A percentile compares a stretch with the other conserved stretches of the same genome.
Evolutionary conservation across 2,329 filamentous ascomycete species (phyloP).

Genomic region (Amauroascus niger): DNA sequence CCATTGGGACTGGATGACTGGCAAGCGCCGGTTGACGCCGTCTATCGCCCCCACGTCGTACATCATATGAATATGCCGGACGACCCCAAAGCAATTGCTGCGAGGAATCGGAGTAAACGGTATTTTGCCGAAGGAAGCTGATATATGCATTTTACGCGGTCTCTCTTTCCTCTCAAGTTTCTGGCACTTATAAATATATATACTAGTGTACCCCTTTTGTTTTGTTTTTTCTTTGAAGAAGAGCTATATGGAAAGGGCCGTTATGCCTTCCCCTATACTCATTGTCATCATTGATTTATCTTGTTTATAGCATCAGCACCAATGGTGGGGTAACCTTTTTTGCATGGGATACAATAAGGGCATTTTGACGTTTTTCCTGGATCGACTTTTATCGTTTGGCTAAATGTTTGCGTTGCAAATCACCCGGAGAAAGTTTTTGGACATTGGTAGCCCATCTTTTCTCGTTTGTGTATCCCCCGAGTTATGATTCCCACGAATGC

Average conservation of each 20-base stretch:
- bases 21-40: constrained; percentile 81
- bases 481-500: background rate
- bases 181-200: background rate
- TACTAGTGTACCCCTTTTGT: background rate
- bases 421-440: background rate
- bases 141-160: background rate
- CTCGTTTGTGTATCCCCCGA: background rate
- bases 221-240: too few relatives aligned
- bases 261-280: background rate
- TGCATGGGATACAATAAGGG: constrained; percentile 2
- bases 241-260: too few relatives aligned
- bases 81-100: constrained; percentile 60
- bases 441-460: background rate
- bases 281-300: background rate
- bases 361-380: background rate
- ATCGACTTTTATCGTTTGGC: background rate
- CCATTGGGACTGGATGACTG: constrained; percentile 82
- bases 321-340: background rate
- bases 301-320: constrained; percentile 2
- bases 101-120: constrained; percentile 56
- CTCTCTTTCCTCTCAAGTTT: background rate
- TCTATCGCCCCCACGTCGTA: constrained; percentile 85
- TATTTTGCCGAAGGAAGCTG: constrained; percentile 48
- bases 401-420: background rate
- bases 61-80: constrained; percentile 68